Base-by-base conservation (phyloP, 2,329 filamentous ascomycete species). In the Penicillium capsulatum region DNA sequence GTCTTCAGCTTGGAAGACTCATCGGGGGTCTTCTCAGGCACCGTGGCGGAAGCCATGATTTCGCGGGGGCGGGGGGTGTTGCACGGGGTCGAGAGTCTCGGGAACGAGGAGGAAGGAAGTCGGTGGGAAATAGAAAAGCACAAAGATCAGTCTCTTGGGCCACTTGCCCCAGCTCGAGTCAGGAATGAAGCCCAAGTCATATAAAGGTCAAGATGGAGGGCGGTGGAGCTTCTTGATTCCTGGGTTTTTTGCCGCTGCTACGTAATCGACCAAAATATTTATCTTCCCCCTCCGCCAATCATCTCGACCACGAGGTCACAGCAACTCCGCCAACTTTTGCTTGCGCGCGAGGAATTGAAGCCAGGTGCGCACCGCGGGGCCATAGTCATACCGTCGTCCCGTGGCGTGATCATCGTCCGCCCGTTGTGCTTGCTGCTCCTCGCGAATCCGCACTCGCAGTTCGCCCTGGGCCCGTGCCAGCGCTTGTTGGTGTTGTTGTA, bases 1-100 rank as follows among this genome's bases (percentile, higher is more conserved):
- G 87, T 94, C 68, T 81, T 85, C 59, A 97, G 73, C 74, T 95
- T 95, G 51, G 86, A 91, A 51, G 80, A 81, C 43, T 97, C 90
- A 69, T 86, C 89, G 51, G 76, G 74, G 11, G 71, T 65, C 65
- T 81, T 80, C 59, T 81, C 78, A 20, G 63, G 57, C 27, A 60
- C 47, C 34, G 50, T 51, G 19, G 54, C 43, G 28, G 65, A 57
- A 31, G 63, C 60, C 47, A 66, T 64, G 32, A 48, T 41, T 31
- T 31, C 17, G 31, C 20, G 31, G 34, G 17, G 39, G 45, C 37
- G 36, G 20, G 20, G 37, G 17, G 26, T 19, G 17, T 27, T 24
- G 19, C 28, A 29, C 16, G 17, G 31, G 20, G 24, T 16, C 6
- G 30, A 13, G 27, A 27, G 3, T 27, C 17, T 13, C 22, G 22